Conservation (phyloP, 768 basidiomycete species). For the Lanmaoa rubissima region DNA sequence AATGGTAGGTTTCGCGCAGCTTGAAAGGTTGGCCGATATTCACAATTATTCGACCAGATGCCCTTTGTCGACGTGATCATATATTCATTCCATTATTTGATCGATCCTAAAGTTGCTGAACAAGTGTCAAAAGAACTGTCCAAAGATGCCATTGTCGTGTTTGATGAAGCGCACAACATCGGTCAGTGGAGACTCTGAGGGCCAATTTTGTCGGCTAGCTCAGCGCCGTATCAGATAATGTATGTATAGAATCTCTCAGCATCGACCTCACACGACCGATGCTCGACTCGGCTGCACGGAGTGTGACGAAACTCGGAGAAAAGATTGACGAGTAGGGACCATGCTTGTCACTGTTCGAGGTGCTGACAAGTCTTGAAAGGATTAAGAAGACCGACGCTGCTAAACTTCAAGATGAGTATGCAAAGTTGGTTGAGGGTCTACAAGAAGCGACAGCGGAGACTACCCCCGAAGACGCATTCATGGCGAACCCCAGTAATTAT, state of each 20-base stretch:
- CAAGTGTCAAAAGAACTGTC: slow-evolving; percentile 98
- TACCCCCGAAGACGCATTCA: slow-evolving; percentile 73
- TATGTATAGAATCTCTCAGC: slow-evolving; percentile 97
- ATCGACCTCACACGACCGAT: slow-evolving; percentile 97
- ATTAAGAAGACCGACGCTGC: slow-evolving; percentile 92
- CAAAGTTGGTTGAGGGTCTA: slow-evolving; percentile 90
- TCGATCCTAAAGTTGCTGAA: slow-evolving; percentile 98
- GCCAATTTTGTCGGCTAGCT: not conserved
- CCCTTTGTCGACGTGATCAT: slow-evolving; percentile 95
- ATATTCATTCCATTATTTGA: slow-evolving; percentile 97
- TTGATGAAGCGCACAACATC: slow-evolving; percentile 99
- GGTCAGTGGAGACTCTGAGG: slow-evolving; percentile 46
- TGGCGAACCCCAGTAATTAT: slow-evolving; percentile 82
- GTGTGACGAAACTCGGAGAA: slow-evolving; percentile 80
- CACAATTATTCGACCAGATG: slow-evolving; percentile 56
- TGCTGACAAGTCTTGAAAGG: slow-evolving; percentile 41
- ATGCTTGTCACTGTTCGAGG: not conserved
- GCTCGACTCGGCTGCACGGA: slow-evolving; percentile 91
- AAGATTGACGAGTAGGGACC: slow-evolving; percentile 87
- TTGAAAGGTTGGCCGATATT: not conserved
- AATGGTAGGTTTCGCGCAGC: slow-evolving; percentile 64
- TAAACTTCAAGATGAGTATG: slow-evolving; percentile 95
- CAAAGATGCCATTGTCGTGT: slow-evolving; percentile 97
- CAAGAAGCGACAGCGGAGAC: slow-evolving; percentile 67
- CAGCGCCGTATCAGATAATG: slow-evolving; percentile 65